Evolutionary conservation across 1,139 yeast species (phyloP), one percentile per base, ranked within the genome.

Genomic region (Yueomyces sp.): DNA sequence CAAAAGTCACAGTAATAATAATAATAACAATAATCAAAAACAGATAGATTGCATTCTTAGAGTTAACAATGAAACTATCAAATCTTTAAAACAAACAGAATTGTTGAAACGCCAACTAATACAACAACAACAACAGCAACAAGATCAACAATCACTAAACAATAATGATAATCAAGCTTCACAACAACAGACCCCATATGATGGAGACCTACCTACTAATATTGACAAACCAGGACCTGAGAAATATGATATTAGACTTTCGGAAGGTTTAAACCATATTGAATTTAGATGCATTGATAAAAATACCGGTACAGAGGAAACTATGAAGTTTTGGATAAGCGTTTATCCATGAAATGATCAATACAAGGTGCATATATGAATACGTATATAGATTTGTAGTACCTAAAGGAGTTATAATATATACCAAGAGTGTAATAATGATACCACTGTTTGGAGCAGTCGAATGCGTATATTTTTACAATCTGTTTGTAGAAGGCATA

Each of bases 261-360:
- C 46, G 30, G 64, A 59, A 42, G 64, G 64, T 11, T 42, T 57
- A 19, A 59, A 59, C 41, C 44, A 38, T 11, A 36, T 58, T 19
- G 58, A 56, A 30, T 51, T 54, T 36, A 51, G 43, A 38, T 55
- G 60, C 38, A 46, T 47, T 34, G 48, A 48, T 39, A 37, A 42
- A 25, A 43, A 36, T n/a, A 38, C 38, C 1, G 46, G 46, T 31
- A 41, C 36, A 25, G 41, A 37, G 5, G 64, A 59, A 44, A 36
- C 37, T 3, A 48, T 57, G 47, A 54, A 52, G 39, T 51, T 59
- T 38, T 59, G 63, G 62, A 48, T 59, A n/a, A 57, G 54, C 40
- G 57, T 58, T 6, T 46, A 55, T 26, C 62, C 64, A 38, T 59
- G 44, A 51, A 7, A 4, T 9, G 9, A 30, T 30, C 11, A 30